These are phyloP conservation scores for Hypoxylon cercidicola DNA, from an alignment of 495 filamentous ascomycete genomes.

Conservation along the genomic window DNA sequence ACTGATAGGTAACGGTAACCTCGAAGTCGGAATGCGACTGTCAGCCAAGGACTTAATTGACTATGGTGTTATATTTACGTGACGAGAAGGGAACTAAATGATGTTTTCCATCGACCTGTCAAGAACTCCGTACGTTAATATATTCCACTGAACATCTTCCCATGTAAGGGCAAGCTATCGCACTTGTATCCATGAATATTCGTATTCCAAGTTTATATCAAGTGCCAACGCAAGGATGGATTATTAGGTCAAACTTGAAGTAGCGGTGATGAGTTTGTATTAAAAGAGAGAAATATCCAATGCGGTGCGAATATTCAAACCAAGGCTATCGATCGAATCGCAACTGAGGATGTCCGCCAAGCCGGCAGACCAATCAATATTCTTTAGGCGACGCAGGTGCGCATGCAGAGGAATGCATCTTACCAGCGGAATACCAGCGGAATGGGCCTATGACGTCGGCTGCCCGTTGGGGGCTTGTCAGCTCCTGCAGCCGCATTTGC, in stretches of 20 bases:
- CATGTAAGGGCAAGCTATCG: conserved; percentile 2
- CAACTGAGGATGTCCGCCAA: conserved; percentile 8
- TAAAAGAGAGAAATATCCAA: conserved; percentile 18
- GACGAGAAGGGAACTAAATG: neutral
- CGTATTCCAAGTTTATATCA: neutral
- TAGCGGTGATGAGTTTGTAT: conserved; percentile 34
- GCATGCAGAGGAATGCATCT: conserved; percentile 6
- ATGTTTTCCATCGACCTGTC: conserved; percentile 1
- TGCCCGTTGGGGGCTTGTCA: conserved; percentile 23
- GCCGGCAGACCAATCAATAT: conserved; percentile 15
- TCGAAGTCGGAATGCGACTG: no score
- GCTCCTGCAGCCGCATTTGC: conserved; percentile 37
- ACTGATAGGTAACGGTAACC: conserved; percentile 8
- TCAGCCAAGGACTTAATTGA: conserved; percentile 4
- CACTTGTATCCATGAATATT: conserved; percentile 3
- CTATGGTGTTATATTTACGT: neutral
- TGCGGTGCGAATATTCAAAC: conserved; percentile 26
- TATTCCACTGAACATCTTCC: neutral
- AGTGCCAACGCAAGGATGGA: conserved; percentile 3
- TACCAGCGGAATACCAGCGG: no score
- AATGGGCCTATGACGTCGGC: conserved; percentile 35
- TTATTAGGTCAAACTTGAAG: conserved; percentile 15
- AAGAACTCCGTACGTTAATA: neutral
- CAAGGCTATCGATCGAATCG: conserved; percentile 22
- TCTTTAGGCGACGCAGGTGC: neutral